Percentiles rank a stretch among this genome's conserved stretches.
Conservation (phyloP, 2,329 filamentous ascomycete species). For the Grosmannia clavigera region DNA sequence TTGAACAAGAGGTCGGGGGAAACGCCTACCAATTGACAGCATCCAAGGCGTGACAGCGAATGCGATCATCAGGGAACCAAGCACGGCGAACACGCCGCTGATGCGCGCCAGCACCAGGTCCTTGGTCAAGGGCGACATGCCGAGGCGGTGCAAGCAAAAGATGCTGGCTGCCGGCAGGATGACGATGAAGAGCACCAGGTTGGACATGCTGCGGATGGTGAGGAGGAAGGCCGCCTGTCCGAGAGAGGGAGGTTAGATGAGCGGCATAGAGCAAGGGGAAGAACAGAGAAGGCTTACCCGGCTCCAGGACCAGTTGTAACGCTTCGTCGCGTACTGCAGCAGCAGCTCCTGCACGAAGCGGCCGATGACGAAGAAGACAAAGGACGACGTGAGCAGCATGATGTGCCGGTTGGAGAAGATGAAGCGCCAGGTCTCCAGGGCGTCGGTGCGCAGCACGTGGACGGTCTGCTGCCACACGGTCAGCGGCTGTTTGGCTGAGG, state of each 20-base stretch:
- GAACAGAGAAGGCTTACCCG: conserved; percentile 11
- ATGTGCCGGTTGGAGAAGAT: conserved; percentile 26
- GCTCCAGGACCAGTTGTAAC: conserved; percentile 36
- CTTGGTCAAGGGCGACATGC: conserved; percentile 21
- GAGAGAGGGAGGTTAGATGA: not conserved
- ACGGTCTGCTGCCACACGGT: not conserved
- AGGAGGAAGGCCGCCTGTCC: conserved; percentile 24
- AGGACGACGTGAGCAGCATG: conserved; percentile 24
- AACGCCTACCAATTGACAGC: conserved; percentile 11
- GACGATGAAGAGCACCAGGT: conserved; percentile 24
- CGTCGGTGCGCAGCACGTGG: conserved; percentile 4
- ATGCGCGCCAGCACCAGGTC: conserved; percentile 28
- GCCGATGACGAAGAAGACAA: conserved; percentile 20
- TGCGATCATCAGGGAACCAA: conserved; percentile 25
- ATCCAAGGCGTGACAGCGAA: conserved; percentile 22
- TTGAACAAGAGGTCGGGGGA: not conserved
- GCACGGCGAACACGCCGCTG: conserved; percentile 19
- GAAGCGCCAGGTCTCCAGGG: conserved; percentile 24
- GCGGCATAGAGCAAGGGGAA: too few species aligned
- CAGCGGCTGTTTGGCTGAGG: conserved; percentile 10
- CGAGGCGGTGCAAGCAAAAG: conserved; percentile 19
- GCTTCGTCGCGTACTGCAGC: conserved; percentile 40
- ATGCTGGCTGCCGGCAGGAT: conserved; percentile 22
- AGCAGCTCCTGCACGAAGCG: conserved; percentile 26
- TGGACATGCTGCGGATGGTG: conserved; percentile 24